phyloP scores from a whole-genome alignment of 1,284 basidiomycete genomes.

The Cerioporus squamosus region DNA sequence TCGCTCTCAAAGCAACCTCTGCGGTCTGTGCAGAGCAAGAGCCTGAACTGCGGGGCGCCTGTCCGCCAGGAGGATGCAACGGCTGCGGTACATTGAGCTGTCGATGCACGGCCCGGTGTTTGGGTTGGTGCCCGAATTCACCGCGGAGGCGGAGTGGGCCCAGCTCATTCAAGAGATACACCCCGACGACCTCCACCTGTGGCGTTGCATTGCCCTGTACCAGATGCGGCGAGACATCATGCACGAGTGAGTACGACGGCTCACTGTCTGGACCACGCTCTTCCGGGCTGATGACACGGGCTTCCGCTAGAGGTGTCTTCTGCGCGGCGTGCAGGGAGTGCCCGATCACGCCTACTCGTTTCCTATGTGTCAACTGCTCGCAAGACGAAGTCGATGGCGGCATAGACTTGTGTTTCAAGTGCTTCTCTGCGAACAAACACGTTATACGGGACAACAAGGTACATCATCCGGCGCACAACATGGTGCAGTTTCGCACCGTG shows the following conservation, averaged over 20 bases:
- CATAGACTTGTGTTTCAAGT: neutral
- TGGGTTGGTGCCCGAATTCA: neutral
- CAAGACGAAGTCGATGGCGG: neutral
- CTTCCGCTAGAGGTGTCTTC: neutral
- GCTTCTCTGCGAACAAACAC: neutral
- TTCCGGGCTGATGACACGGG: neutral
- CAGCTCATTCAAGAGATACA: neutral
- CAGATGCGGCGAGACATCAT: neutral
- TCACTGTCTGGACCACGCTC: neutral
- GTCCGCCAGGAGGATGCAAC: neutral
- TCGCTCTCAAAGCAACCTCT: slow-evolving; percentile 1
- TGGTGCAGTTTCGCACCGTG: neutral
- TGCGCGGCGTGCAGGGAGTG: neutral
- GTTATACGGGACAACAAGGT: neutral
- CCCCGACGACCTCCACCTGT: slow-evolving; percentile 5
- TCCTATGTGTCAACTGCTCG: neutral
- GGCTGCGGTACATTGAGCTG: neutral
- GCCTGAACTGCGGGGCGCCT: neutral
- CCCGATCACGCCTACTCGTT: neutral
- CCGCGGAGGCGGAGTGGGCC: neutral
- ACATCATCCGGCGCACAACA: neutral
- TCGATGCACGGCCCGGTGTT: neutral
- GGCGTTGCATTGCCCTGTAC: neutral
- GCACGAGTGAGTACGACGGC: neutral
- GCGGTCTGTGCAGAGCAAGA: neutral